phyloP scores from a whole-genome alignment of 345 rosid genomes.

The Boechera stricta region DNA sequence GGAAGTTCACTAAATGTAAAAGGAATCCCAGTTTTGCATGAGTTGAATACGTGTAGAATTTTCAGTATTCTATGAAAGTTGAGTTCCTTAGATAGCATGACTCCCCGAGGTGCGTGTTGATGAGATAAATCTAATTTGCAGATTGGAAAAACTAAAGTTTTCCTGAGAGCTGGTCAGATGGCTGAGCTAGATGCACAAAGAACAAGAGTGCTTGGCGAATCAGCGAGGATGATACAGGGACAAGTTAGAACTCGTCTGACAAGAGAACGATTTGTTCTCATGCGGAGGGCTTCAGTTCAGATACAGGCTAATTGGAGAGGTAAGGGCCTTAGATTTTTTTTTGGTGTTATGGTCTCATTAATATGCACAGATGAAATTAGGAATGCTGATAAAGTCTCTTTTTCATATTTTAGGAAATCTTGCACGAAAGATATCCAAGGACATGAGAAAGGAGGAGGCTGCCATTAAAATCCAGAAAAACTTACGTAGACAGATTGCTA shows the following conservation, averaged over 20 bases:
- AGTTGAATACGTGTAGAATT: constrained; percentile 15
- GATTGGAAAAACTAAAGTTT: constrained; percentile 80
- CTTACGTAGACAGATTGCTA: constrained; percentile 65
- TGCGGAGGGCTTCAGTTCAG: constrained; percentile 59
- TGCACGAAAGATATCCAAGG: constrained; percentile 48
- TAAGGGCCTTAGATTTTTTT: constrained; percentile 41
- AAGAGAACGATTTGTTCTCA: constrained; percentile 54
- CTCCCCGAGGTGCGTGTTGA: constrained; percentile 18
- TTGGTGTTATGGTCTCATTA: constrained; percentile 10
- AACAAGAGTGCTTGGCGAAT: constrained; percentile 54
- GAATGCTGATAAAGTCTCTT: constrained; percentile 21
- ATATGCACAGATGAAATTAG: constrained; percentile 10
- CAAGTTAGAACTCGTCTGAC: constrained; percentile 49
- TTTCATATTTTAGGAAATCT: constrained; percentile 55
- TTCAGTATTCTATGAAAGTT: constrained; percentile 18
- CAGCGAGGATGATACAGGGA: constrained; percentile 74
- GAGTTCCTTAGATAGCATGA: constrained; percentile 27
- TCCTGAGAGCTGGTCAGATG: constrained; percentile 81
- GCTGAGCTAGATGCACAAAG: constrained; percentile 81
- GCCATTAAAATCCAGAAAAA: constrained; percentile 76
- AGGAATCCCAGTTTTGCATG: constrained; percentile 10
- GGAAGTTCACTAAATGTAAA: constrained; percentile 21
- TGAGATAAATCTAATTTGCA: constrained; percentile 47
- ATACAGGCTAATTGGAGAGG: constrained; percentile 91
- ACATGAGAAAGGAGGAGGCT: constrained; percentile 60